phyloP scores from a whole-genome alignment of 345 rosid genomes.

The Ceriops tagal region DNA sequence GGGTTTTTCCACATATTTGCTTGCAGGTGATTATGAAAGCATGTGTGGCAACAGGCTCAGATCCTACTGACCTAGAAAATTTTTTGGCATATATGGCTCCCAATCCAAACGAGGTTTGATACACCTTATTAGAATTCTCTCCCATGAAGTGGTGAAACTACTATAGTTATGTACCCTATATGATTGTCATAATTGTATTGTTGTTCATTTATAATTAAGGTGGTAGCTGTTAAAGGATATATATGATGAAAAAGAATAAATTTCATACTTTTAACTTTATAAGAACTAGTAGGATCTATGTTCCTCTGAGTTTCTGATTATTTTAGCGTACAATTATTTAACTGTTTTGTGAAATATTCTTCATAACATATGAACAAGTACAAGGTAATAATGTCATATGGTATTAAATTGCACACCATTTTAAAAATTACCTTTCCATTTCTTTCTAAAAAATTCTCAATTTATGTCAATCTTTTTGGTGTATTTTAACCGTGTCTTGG shows the following conservation, averaged over 20 bases:
- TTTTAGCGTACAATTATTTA: neutral
- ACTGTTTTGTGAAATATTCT: conserved; percentile 12
- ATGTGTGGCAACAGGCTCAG: conserved; percentile 67
- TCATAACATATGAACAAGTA: conserved; percentile 42
- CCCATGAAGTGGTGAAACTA: neutral
- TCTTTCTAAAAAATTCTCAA: neutral
- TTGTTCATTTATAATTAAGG: conserved; percentile 10
- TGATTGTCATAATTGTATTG: neutral
- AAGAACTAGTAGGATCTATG: conserved; percentile 95
- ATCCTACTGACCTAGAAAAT: conserved; percentile 65
- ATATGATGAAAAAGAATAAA: conserved; percentile 70
- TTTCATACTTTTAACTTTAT: conserved; percentile 77
- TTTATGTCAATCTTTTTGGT: neutral
- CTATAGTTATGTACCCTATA: neutral
- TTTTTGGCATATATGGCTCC: conserved; percentile 95
- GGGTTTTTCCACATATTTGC: neutral
- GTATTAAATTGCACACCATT: conserved; percentile 35
- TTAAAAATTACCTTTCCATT: neutral
- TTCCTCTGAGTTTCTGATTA: conserved; percentile 14
- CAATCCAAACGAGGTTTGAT: conserved; percentile 68
- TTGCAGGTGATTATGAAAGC: conserved; percentile 92
- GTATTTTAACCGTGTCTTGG: conserved; percentile 25
- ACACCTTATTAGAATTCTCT: conserved; percentile 4
- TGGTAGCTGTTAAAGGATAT: conserved; percentile 77
- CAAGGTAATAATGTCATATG: conserved; percentile 64